Base-by-base conservation (phyloP, 2,329 filamentous ascomycete genomes). In the Ophiostoma angusticollis region DNA sequence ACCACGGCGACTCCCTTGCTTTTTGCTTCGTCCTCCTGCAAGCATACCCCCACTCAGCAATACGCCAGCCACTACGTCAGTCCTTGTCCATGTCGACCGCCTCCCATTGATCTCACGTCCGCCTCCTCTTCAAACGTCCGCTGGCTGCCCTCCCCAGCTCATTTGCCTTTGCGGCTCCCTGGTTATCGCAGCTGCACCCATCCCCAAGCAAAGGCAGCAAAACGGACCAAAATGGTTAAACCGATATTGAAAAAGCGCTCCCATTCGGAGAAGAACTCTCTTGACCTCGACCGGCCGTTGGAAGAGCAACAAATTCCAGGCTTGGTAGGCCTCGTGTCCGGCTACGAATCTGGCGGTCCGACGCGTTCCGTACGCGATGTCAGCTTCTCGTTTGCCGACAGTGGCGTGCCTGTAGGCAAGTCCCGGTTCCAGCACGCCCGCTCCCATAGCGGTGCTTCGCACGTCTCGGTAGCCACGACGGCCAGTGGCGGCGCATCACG, bases 221-320 rank as follows among this genome's bases (percentile, higher is more conserved):
- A 53, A 51, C 62, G 36, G 48, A 56, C 58, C 38, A 67, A 65
- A 48, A 61, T 62, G 43, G 69, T 74, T 46, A 78, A 76, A 56
- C 74, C 74, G 9, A 77, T 78, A 31, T 58, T 79, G 38, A 76
- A 75, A 55, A 78, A 76, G 53, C 53, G 70, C 43, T 58, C 64
- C 25, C 62, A 68, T 35, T 74, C 70, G 47, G 72, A 75, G 47
- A 76, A 75, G 60, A 75, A 66, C 50, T 78, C 74, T 32, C 56
- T 78, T 43, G 75, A 80, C 49, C 55, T 79, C 45, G 70, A 78
- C 52, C 67, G 74, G 31, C 63, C 64, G 16, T 74, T 71, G 64
- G 68, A 72, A 30, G 72, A 77, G 43, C 70, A 74, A 49, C 56
- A 62, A 45, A 57, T 54, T 30, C 57, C 51, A 33, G 55, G 55